Evolutionary conservation across 257 asterid species (phyloP).

Genomic region (Schizonepeta tenuifolia): DNA sequence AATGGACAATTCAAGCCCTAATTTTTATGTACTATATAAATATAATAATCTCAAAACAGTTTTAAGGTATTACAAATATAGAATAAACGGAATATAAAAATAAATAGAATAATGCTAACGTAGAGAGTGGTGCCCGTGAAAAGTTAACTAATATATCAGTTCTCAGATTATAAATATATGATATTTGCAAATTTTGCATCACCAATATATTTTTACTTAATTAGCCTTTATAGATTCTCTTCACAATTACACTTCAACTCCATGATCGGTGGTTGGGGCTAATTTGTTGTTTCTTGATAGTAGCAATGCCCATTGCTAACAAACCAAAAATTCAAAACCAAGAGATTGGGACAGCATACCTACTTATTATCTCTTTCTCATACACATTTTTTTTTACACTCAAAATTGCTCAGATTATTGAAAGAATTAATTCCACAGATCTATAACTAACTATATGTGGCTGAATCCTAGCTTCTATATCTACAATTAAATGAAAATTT

Average conservation of each 20-base stretch:
- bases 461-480: conserved; percentile 13
- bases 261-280: conserved; percentile 34
- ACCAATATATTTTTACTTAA: neutral
- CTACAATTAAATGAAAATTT: neutral
- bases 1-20: no score
- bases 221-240: conserved; percentile 3
- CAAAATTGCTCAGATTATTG: neutral
- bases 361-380: conserved; percentile 5
- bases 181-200: neutral
- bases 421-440: neutral
- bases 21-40: no score
- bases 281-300: conserved; percentile 20
- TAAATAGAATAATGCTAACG: no score
- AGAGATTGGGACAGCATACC: conserved; percentile 26
- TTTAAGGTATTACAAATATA: no score
- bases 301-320: conserved; percentile 13
- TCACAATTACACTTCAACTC: conserved; percentile 13
- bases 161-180: no score
- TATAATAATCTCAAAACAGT: no score
- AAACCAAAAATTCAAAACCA: conserved; percentile 4
- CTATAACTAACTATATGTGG: neutral
- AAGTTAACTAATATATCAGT: no score
- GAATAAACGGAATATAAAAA: no score
- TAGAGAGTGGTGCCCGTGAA: no score
- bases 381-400: neutral